Conservation (phyloP, 257 asterid genomes). For the Nicotiana noctiflora region DNA sequence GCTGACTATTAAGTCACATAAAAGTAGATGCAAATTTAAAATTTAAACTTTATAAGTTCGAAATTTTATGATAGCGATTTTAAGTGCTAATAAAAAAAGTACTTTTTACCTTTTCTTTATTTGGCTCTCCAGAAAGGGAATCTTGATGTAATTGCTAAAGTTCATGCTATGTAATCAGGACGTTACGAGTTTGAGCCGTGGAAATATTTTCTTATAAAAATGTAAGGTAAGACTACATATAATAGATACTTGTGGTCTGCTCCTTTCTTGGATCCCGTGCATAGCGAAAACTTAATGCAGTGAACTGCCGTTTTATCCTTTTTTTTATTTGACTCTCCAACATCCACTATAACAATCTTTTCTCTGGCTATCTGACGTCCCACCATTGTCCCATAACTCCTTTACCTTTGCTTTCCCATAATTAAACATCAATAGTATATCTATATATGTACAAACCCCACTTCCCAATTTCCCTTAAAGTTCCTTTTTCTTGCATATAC, state of each 20-base stretch:
- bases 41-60: no score
- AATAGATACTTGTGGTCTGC: no score
- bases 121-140: no score
- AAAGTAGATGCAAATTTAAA: no score
- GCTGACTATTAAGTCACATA: no score
- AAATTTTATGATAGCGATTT: no score
- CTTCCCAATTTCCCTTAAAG: conserved; percentile 1
- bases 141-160: fast-evolving
- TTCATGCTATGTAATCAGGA: no score
- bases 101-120: no score
- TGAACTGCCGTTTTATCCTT: fast-evolving
- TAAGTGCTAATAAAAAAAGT: no score
- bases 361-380: conserved; percentile 29
- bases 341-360: conserved; percentile 13
- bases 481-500: neutral
- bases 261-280: fast-evolving
- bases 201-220: no score
- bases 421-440: conserved; percentile 17
- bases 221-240: fast-evolving
- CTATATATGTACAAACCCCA: neutral
- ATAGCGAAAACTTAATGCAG: no score
- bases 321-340: conserved; percentile 6
- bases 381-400: conserved; percentile 22
- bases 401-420: conserved; percentile 28
- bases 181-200: no score